Base-by-base conservation (phyloP, 805 yeast species). In the Wickerhamiella vanderwaltii region DNA sequence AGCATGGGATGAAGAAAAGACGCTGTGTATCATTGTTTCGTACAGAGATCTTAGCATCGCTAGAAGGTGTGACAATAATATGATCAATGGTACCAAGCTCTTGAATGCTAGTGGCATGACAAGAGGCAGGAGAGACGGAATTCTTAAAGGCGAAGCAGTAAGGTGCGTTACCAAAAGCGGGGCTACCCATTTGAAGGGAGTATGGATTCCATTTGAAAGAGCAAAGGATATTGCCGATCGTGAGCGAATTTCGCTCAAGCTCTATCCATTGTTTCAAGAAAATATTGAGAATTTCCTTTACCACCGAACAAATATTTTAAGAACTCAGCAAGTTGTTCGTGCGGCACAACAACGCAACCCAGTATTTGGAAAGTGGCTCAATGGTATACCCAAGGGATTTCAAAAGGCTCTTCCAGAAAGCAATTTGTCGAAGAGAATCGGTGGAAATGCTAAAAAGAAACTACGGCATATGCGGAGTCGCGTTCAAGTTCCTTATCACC, bases 291-390 rank as follows among this genome's bases (percentile, higher is more conserved):
- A 46, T 9, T 49, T 62, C 16, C 45, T 63, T 23, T 59, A 60
- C 43, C 61, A 60, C 16, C 61, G 60, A 4, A 40, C 51, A 18
- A 61, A 63, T 45, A 49, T 47, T 35, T 49, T 54, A 20, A 52
- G 64, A 15, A 58, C 65, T 3, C 46, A 53, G 26, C 64, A 59
- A 43, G 55, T 59, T 22, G 48, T 59, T 16, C 54, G 55, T 4
- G 60, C 60, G 5, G 61, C 61, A 4, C 49, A 54, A 34, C 49
- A 54, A 3, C 48, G 54, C 24, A 48, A 55, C 37, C 46, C 51
- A 1, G 30, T 13, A 22, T 48, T 48, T n/a, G 2, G n/a, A 9
- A 38, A 19, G n/a, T 51, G 55, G 55, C n/a, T 33, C 9, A 12
- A 45, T 9, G 51, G 51, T 5, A 48, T 51, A 9, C 50, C 52